Evolutionary conservation across 441 rosid species (phyloP), one percentile per base, ranked within the genome.

Genomic region (Jatropha multifida): DNA sequence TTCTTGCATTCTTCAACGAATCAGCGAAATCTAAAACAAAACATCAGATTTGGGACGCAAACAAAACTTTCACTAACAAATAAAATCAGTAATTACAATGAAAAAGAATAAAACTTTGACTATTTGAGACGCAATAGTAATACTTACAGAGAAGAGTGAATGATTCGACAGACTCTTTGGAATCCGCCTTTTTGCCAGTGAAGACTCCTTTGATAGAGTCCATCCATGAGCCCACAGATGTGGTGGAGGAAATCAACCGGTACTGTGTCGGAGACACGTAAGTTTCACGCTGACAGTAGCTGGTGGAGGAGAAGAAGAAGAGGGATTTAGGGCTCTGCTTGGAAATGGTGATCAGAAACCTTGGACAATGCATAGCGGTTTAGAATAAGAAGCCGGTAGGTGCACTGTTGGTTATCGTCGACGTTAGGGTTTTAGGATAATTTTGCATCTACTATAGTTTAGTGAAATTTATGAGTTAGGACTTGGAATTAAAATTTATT

Each of bases 141-240:
- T 63, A 67, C 88, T 84, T 78, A 93, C 98, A 85, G 69, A 87
- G 81, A 18, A 90, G 96, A 55, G 94, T 91, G 89, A 94, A 94
- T 18, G 88, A 86, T 66, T 88, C 85, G 15, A 80, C 79, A 44
- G 81, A 73, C 76, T 80, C 76, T n/a, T 68, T 73, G 3, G 86
- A 68, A 7, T 82, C 86, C 85, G 62, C 71, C 64, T 90, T 90
- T 23, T 89, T 86, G 11, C 97, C 99, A 8, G 93, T 89, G 79
- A 95, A 90, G 66, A 86, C 89, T 5, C 94, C 97, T 83, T 90
- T 92, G 82, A 95, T 82, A 68, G 94, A 38, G 78, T 90, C 91
- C 94, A 93, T 84, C 99, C 97, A 95, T 61, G 95, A 88, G 74
- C 78, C 67, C 44, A 81, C 82, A 55, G 83, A 54, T 52, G 89